Evolutionary conservation across 2,329 filamentous ascomycete species (phyloP).

Genomic region (Fusarium sp.): DNA sequence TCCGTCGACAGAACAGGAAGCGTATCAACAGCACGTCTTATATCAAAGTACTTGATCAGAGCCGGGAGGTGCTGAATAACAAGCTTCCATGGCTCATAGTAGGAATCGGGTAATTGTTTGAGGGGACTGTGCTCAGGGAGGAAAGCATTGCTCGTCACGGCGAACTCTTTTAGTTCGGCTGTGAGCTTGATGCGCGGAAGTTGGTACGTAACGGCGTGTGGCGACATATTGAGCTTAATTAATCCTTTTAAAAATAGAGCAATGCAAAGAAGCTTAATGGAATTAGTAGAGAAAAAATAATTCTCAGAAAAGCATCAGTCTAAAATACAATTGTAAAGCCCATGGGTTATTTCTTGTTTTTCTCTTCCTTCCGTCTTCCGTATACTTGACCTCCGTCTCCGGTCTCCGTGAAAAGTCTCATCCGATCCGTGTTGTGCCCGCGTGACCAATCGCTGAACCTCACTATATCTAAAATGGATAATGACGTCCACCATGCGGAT

Average conservation of each 20-base stretch:
- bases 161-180: constrained; percentile 49
- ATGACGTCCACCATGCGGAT: constrained; percentile 31
- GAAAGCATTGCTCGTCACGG: constrained; percentile 73
- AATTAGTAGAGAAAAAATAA: background rate
- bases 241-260: background rate
- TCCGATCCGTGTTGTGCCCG: constrained; percentile 16
- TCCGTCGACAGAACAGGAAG: constrained; percentile 78
- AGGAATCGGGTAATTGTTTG: constrained; percentile 70
- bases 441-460: constrained; percentile 16
- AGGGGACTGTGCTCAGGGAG: constrained; percentile 78
- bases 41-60: constrained; percentile 67
- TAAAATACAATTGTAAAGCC: constrained; percentile 22
- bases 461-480: constrained; percentile 27
- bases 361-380: constrained; percentile 19
- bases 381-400: constrained; percentile 6
- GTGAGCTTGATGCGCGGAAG: constrained; percentile 29
- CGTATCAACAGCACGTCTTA: constrained; percentile 70
- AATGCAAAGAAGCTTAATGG: background rate
- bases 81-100: constrained; percentile 84
- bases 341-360: background rate
- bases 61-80: constrained; percentile 74
- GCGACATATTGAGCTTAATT: constrained; percentile 51
- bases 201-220: constrained; percentile 50
- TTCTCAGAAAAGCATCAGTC: background rate
- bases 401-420: background rate